Percentiles rank a stretch among this genome's conserved stretches.
These are phyloP conservation scores for Candida incommunis DNA, from an alignment of 805 yeast genomes.

Conservation along the genomic window DNA sequence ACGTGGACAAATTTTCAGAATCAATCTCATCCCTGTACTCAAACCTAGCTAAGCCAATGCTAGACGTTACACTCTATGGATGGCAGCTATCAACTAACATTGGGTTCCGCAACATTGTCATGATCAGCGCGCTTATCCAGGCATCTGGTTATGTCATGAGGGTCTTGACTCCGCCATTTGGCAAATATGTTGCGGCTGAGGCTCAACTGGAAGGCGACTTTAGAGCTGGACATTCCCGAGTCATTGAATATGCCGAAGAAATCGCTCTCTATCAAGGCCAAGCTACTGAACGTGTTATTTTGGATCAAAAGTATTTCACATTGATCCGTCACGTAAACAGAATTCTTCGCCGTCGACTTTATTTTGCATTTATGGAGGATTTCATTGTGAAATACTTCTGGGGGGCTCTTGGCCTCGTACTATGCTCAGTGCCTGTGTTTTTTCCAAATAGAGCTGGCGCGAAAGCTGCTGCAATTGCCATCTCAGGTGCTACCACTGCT, in stretches of 20 bases:
- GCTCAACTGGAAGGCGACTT: slow-evolving; percentile 77
- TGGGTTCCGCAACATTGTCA: slow-evolving; percentile 55
- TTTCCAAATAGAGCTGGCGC: slow-evolving; percentile 30
- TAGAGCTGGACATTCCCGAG: slow-evolving; percentile 67
- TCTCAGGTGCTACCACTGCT: too few species aligned
- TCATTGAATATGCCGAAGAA: slow-evolving; percentile 71
- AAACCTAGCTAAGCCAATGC: slow-evolving; percentile 68
- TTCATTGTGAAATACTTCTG: slow-evolving; percentile 83
- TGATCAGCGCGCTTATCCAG: slow-evolving; percentile 69
- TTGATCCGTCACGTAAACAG: slow-evolving; percentile 63
- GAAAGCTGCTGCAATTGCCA: slow-evolving; percentile 1
- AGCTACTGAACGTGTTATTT: slow-evolving; percentile 54
- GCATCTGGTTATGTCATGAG: slow-evolving; percentile 60
- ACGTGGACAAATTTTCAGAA: slow-evolving; percentile 56
- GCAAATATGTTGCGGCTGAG: slow-evolving; percentile 58
- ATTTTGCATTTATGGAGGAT: slow-evolving; percentile 70
- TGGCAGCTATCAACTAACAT: slow-evolving; percentile 45
- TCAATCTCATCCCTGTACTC: slow-evolving; percentile 66
- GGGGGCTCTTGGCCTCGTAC: slow-evolving; percentile 87
- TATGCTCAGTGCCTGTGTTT: slow-evolving; percentile 84
- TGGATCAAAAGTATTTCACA: slow-evolving; percentile 72
- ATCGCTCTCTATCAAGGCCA: slow-evolving; percentile 79
- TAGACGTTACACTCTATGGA: slow-evolving; percentile 70
- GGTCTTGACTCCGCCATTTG: slow-evolving; percentile 80
- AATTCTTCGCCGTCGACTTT: slow-evolving; percentile 61